Conservation (phyloP, 495 filamentous ascomycete species). For the Aspergillus coremiiformis region DNA sequence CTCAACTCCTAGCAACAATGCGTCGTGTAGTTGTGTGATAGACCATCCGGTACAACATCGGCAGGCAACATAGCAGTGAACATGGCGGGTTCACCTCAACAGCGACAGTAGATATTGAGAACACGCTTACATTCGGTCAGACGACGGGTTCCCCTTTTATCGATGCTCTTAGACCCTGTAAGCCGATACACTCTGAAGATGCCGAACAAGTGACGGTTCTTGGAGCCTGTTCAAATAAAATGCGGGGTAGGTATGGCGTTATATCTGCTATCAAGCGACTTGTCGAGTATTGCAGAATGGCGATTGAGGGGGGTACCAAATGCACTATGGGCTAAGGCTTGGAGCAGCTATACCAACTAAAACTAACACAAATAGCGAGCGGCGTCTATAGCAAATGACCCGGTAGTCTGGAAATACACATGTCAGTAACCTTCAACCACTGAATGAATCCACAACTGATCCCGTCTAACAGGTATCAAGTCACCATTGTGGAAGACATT, state of each 20-base stretch:
- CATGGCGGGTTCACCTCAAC: not conserved
- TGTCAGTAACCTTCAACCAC: not conserved
- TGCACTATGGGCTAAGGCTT: no score
- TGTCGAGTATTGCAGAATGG: not conserved
- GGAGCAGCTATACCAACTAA: no score
- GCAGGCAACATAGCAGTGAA: not conserved
- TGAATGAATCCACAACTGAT: not conserved
- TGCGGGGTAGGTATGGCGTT: constrained; percentile 17
- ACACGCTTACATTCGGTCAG: constrained; percentile 13
- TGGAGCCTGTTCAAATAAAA: constrained; percentile 6
- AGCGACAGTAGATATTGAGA: not conserved
- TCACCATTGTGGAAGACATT: not conserved
- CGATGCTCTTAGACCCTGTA: not conserved
- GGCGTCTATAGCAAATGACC: not conserved
- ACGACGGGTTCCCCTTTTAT: not conserved
- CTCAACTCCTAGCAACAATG: not conserved
- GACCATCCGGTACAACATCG: not conserved
- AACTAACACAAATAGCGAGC: not conserved
- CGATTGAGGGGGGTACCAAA: no score
- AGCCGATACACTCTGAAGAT: constrained; percentile 4
- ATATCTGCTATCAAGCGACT: constrained; percentile 4
- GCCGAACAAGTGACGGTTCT: not conserved
- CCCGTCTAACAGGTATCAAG: no score
- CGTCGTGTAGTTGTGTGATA: not conserved
- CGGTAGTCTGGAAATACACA: not conserved